Evolutionary conservation across 805 yeast genomes (phyloP), one percentile per base, ranked within the genome.

Genomic region (Starmera caribaea): DNA sequence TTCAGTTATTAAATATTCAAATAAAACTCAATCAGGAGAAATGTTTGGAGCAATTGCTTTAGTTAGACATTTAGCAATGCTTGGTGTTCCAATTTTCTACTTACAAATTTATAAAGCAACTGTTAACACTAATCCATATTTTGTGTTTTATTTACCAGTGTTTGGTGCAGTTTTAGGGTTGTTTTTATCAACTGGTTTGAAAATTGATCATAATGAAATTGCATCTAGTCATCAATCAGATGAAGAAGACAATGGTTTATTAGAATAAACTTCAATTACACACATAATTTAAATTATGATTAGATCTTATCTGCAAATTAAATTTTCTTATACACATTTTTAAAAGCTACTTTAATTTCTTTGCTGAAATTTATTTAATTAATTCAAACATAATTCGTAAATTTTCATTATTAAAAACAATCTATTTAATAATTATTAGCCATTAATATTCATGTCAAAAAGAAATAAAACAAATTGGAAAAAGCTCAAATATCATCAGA

Each of bases 151-250:
- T 30, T 29, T 36, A 8, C 34, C 38, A 8, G 29, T 36, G 11
- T 8, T 30, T n/a, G 38, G 38, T 16, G 29, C 38, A n/a, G 30
- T 36, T 36, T 13, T 29, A 10, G 17, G 16, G 14, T 10, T 35
- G 13, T 8, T 27, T 7, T 27, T 35, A 11, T 15, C 37, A 11
- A 15, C 26, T 21, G 4, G 26, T 9, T 21, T 21, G 26, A 21
- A 3, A 21, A 21, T 5, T 21, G 26, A 21, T 21, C 26, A 21
- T 21, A 5, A 21, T 21, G 26, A 21, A 21, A 21, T 21, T 21
- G 38, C 40, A 47, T 68, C 70, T 68, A 73, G 67, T 58, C 26
- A 5, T 58, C 26, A 5, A 21, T 21, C 26, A 21, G 26, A 21
- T 21, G 26, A 21, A 21, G 52, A 63, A 21, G 26, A 9, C 2